Conservation (phyloP, 495 filamentous ascomycete genomes). For the Penicillium robsamsonii region DNA sequence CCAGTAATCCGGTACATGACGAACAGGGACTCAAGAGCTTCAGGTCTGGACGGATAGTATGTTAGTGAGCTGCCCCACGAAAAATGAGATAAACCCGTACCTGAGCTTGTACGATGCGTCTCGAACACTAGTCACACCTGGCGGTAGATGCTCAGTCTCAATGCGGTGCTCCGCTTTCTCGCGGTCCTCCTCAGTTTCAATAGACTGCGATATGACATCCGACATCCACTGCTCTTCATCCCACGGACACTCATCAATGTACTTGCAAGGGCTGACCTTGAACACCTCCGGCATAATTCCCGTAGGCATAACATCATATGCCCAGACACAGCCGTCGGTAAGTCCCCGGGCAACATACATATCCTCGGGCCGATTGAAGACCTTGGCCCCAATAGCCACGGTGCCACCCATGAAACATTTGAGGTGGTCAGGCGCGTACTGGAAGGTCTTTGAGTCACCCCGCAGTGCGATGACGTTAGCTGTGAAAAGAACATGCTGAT, state of each 20-base stretch:
- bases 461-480: slow-evolving; percentile 45
- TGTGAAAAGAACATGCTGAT: slow-evolving; percentile 74
- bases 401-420: slow-evolving; percentile 63
- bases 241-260: slow-evolving; percentile 51
- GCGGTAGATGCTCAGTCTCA: slow-evolving; percentile 46
- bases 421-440: slow-evolving; percentile 54
- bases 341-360: slow-evolving; percentile 54
- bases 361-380: slow-evolving; percentile 56
- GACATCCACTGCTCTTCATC: slow-evolving; percentile 51
- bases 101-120: slow-evolving; percentile 68
- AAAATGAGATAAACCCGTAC: slow-evolving; percentile 29
- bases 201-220: slow-evolving; percentile 29
- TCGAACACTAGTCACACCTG: slow-evolving; percentile 56
- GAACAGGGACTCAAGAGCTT: slow-evolving; percentile 73
- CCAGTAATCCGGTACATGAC: slow-evolving; percentile 75
- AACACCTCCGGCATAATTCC: slow-evolving; percentile 63
- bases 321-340: slow-evolving; percentile 59
- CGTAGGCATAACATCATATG: slow-evolving; percentile 54
- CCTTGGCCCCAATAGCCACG: slow-evolving; percentile 57
- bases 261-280: slow-evolving; percentile 50
- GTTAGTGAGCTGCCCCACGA: slow-evolving; percentile 5
- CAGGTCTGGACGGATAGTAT: slow-evolving; percentile 41
- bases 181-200: slow-evolving; percentile 26
- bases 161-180: slow-evolving; percentile 43
- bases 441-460: slow-evolving; percentile 24